These are phyloP conservation scores for Anethum foeniculum DNA, from an alignment of 140 eudicot species.

Conservation along the genomic window DNA sequence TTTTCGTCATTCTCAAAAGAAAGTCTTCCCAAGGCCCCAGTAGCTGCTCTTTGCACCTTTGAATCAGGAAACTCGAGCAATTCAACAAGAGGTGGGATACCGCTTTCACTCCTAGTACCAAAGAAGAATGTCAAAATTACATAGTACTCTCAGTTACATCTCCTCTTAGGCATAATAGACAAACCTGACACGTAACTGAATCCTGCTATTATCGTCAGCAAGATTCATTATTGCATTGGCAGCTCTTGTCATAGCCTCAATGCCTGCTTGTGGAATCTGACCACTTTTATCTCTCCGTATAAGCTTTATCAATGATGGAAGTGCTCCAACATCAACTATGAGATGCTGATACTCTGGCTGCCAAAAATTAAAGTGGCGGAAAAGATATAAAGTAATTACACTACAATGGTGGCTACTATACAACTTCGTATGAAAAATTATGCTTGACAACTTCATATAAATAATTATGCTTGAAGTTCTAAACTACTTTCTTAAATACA, in stretches of 20 bases:
- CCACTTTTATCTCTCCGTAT: slow-evolving; percentile 37
- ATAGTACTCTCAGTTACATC: neutral
- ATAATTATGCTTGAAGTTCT: too few species aligned
- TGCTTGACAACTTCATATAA: too few species aligned
- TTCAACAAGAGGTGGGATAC: slow-evolving; percentile 87
- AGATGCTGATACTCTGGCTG: too few species aligned
- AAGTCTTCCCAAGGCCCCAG: slow-evolving; percentile 44
- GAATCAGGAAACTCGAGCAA: slow-evolving; percentile 56
- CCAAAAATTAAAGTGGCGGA: neutral
- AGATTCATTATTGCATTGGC: slow-evolving; percentile 92
- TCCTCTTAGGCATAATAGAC: slow-evolving; percentile 3
- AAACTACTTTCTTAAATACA: too few species aligned
- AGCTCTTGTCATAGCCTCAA: slow-evolving; percentile 64
- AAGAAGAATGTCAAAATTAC: neutral
- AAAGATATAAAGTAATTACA: too few species aligned
- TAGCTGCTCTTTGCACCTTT: slow-evolving; percentile 76
- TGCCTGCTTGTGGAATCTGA: slow-evolving; percentile 37
- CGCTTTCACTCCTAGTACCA: slow-evolving; percentile 62
- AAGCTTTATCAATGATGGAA: slow-evolving; percentile 44
- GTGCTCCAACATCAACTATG: too few species aligned
- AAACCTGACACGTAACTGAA: slow-evolving; percentile 70
- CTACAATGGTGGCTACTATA: neutral
- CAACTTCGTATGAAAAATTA: neutral
- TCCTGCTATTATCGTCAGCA: slow-evolving; percentile 73
- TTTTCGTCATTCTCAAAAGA: slow-evolving; percentile 49